Evolutionary conservation across 2,329 filamentous ascomycete genomes (phyloP).

Genomic region (Seiridium cupressi): DNA sequence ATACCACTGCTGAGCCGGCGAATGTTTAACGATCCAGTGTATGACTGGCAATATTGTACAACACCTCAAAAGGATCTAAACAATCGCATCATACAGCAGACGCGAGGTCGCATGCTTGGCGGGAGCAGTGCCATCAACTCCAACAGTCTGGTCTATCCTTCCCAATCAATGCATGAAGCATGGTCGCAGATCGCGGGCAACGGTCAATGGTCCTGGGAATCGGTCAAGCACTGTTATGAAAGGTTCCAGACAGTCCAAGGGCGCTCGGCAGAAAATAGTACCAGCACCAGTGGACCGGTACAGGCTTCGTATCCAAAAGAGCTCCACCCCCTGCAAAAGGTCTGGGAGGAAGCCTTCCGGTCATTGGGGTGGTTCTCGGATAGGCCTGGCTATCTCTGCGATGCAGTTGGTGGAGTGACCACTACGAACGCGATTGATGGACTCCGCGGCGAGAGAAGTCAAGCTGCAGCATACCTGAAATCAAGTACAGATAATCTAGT

Average conservation of each 20-base stretch:
- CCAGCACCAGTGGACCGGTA: background rate
- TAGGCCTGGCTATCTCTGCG: background rate
- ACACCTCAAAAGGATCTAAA: background rate
- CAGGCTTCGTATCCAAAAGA: background rate
- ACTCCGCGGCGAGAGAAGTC: background rate
- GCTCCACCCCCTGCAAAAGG: background rate
- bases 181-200: constrained; percentile 10
- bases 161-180: constrained; percentile 10
- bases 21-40: background rate
- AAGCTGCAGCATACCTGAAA: background rate
- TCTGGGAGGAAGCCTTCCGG: background rate
- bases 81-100: background rate
- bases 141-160: constrained; percentile 7
- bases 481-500: background rate
- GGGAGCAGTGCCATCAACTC: constrained; percentile 15
- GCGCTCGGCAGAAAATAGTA: no score
- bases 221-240: background rate
- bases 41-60: background rate
- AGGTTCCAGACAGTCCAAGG: background rate
- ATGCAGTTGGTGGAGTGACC: background rate
- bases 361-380: background rate
- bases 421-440: background rate
- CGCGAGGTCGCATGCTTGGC: constrained; percentile 12
- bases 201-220: background rate
- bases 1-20: background rate